These are phyloP conservation scores for Cyclotella baltica DNA, from an alignment of 108 stramenopile genomes.

Conservation along the genomic window DNA sequence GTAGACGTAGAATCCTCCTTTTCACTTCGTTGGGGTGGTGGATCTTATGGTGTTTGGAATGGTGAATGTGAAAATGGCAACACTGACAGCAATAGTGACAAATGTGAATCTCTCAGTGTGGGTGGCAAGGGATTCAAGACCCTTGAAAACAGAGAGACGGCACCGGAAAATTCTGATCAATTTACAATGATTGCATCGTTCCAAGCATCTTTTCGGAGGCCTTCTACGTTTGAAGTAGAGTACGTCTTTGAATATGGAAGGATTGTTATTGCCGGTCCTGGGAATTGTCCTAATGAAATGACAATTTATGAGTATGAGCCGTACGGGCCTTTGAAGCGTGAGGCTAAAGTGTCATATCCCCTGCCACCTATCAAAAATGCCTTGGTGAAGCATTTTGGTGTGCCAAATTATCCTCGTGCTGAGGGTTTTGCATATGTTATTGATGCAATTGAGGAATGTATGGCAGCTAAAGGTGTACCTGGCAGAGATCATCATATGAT, in stretches of 20 bases:
- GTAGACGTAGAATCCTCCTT: constrained; percentile 47
- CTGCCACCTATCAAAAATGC: constrained; percentile 20
- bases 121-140: not conserved
- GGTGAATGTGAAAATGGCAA: not conserved
- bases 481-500: not conserved
- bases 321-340: constrained; percentile 18
- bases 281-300: constrained; percentile 45
- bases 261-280: constrained; percentile 33
- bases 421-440: constrained; percentile 48
- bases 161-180: not conserved
- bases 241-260: constrained; percentile 40
- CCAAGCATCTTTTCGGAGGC: constrained; percentile 36
- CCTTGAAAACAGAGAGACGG: not conserved
- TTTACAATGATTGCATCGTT: constrained; percentile 45
- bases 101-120: constrained; percentile 3
- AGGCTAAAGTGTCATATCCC: constrained; percentile 27
- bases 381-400: constrained; percentile 20
- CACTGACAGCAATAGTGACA: not conserved
- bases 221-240: constrained; percentile 41
- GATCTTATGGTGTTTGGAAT: constrained; percentile 29
- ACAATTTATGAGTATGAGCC: constrained; percentile 38
- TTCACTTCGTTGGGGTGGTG: constrained; percentile 39
- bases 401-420: constrained; percentile 30
- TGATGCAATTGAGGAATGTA: constrained; percentile 38
- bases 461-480: constrained; percentile 36